Conservation (phyloP, 2,329 filamentous ascomycete genomes). For the Cucurbitaria berberidis region DNA sequence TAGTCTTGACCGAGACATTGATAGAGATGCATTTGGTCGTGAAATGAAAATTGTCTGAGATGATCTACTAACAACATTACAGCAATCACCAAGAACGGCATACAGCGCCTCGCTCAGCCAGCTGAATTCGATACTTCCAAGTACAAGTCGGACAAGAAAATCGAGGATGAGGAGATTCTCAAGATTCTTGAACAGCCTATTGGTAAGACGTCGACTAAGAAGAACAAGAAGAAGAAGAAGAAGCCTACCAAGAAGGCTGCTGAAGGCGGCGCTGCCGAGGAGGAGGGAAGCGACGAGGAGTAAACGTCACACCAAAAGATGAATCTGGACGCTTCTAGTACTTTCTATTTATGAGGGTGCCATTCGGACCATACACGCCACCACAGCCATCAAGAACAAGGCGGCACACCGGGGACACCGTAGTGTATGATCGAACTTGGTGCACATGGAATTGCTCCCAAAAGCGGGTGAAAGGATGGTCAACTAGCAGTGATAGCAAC, state of each 20-base stretch:
- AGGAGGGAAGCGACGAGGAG: slow-evolving; percentile 48
- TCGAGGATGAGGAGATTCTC: slow-evolving; percentile 91
- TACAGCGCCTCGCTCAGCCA: slow-evolving; percentile 82
- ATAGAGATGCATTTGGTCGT: neutral
- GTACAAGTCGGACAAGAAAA: slow-evolving; percentile 96
- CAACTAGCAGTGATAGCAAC: slow-evolving; percentile 15
- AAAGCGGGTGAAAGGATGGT: slow-evolving; percentile 1
- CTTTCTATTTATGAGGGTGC: neutral
- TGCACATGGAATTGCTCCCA: slow-evolving; percentile 1
- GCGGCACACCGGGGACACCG: neutral
- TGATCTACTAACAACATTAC: slow-evolving; percentile 19
- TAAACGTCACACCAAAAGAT: slow-evolving; percentile 22
- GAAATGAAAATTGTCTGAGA: neutral
- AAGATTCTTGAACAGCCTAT: slow-evolving; percentile 92
- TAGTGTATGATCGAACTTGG: neutral
- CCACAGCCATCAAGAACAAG: slow-evolving; percentile 1
- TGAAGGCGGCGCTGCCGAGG: slow-evolving; percentile 56
- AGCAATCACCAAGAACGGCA: slow-evolving; percentile 98
- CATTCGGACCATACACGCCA: slow-evolving; percentile 3
- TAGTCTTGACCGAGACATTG: neutral
- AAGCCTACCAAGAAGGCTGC: slow-evolving; percentile 70
- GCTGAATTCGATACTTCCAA: slow-evolving; percentile 77
- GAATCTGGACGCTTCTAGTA: neutral
- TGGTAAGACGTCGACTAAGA: slow-evolving; percentile 69
- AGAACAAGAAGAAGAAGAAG: slow-evolving; percentile 85